A percentile compares a stretch with the other conserved stretches of the same genome.
Evolutionary conservation across 148 eudicot species (phyloP).

Genomic region (Mesembryanthemum crystallinum): DNA sequence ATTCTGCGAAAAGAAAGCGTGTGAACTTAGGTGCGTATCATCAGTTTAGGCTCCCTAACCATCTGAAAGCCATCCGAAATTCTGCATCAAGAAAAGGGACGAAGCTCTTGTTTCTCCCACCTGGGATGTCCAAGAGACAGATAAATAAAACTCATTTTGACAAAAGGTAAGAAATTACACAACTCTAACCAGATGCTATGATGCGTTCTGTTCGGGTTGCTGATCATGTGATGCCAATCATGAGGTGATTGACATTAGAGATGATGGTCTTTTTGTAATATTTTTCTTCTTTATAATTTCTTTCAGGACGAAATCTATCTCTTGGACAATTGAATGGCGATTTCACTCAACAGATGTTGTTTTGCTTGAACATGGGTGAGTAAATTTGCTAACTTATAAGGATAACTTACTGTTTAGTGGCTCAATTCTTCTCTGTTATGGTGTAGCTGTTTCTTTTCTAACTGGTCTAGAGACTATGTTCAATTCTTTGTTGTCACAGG

Average conservation of each 20-base stretch:
- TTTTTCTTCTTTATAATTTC: constrained; percentile 6
- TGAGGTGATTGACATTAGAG: neutral
- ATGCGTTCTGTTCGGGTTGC: neutral
- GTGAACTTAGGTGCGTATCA: constrained; percentile 44
- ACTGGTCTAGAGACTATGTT: neutral
- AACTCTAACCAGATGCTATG: neutral
- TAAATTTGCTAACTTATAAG: neutral
- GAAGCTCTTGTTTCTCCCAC: constrained; percentile 48
- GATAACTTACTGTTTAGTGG: neutral
- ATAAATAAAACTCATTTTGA: constrained; percentile 56
- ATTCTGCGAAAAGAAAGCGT: constrained; percentile 74
- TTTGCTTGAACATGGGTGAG: constrained; percentile 82
- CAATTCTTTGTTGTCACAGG: constrained; percentile 36
- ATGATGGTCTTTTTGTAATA: constrained; percentile 1
- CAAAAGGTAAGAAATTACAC: constrained; percentile 34
- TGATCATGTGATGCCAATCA: neutral
- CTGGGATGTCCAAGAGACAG: constrained; percentile 77
- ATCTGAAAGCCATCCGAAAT: constrained; percentile 50
- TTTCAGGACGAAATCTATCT: constrained; percentile 66
- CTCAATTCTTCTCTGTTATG: neutral
- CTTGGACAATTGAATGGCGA: constrained; percentile 95
- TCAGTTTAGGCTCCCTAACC: constrained; percentile 51
- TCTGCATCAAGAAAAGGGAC: constrained; percentile 60
- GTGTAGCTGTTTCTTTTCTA: neutral
- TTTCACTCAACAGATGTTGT: constrained; percentile 82